These are phyloP conservation scores for Calcarisporium arbuscula DNA, from an alignment of 2,329 filamentous ascomycete species.

Conservation along the genomic window DNA sequence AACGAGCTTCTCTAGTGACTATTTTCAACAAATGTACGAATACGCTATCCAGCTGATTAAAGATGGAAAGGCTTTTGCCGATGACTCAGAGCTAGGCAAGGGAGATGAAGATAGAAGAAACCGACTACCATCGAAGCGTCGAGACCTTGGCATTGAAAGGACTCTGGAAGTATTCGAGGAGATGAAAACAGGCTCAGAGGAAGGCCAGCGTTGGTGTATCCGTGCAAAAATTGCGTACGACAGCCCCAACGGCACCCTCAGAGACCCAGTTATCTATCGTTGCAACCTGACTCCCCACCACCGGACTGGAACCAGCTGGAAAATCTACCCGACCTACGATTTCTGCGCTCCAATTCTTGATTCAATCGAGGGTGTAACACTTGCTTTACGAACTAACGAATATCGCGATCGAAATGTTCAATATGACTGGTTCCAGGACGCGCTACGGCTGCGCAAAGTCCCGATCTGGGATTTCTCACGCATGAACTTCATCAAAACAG, in stretches of 20 bases:
- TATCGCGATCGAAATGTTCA: conserved; percentile 82
- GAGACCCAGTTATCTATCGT: conserved; percentile 94
- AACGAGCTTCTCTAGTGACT: conserved; percentile 79
- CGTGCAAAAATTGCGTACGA: conserved; percentile 89
- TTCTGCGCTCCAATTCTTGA: conserved; percentile 80
- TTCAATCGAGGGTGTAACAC: conserved; percentile 72
- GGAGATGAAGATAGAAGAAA: conserved; percentile 75
- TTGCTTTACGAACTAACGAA: conserved; percentile 76
- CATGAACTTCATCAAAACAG: conserved; percentile 76
- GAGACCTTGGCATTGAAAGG: conserved; percentile 73
- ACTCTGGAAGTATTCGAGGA: conserved; percentile 80
- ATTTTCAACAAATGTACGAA: conserved; percentile 80
- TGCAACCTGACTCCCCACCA: conserved; percentile 70
- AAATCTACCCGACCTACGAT: conserved; percentile 83
- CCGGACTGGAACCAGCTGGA: conserved; percentile 72
- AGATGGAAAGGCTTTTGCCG: conserved; percentile 76
- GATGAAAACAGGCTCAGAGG: conserved; percentile 80
- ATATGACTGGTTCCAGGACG: conserved; percentile 79
- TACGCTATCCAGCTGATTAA: conserved; percentile 72
- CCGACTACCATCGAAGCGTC: conserved; percentile 71
- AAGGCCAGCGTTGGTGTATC: conserved; percentile 81
- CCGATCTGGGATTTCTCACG: conserved; percentile 81
- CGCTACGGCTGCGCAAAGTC: conserved; percentile 65
- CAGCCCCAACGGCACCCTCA: conserved; percentile 88
- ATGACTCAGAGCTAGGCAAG: conserved; percentile 77